Base-by-base conservation (phyloP, 768 basidiomycete species). In the Rickenella mellea region DNA sequence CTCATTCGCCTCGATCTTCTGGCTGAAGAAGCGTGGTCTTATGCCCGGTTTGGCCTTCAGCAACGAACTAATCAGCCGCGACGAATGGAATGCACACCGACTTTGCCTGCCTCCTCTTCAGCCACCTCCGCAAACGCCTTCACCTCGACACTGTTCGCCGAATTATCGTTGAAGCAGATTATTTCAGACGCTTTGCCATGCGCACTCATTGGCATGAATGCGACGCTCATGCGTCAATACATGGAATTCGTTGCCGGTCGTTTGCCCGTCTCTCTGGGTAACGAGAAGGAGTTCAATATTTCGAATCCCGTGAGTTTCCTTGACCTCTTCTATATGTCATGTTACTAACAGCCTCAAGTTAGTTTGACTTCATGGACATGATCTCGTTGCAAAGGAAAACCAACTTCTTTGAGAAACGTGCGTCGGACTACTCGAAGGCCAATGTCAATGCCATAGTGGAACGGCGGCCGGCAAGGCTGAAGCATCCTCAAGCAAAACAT, bases 1-100 rank as follows among this genome's bases (percentile, higher is more conserved):
- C n/a, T 63, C 67, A 5, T 69, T 69, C 49, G 65, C 69, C n/a
- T 65, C 65, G 52, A 71, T 74, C 57, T 73, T 74, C 60, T 74
- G 71, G 71, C 57, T 74, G 44, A 71, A 73, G 63, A 73, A 72
- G 62, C 60, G 72, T 17, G 72, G 72, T 21, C 59, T 74, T 41
- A 71, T 74, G 70, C 72, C 72, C 27, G 74, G 72, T 29, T 58
- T 74, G 35, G 72, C 71, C 15, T 73, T 73, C 59, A 73, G 71
- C 39, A 76, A 74, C 64, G 73, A 76, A 59, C 62, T 76, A 53
- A 76, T 74, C 61, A 68, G 66, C 22, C 62, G 73, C 38, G 73
- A 74, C 49, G 75, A 77, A 59, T n/a, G 71, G 69, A 51, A 63
- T 72, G 43, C 71, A 73, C 60, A 71, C 71, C 58, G 69, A 71